These are phyloP conservation scores for Penicillium fuscoglaucum DNA, from an alignment of 2,329 filamentous ascomycete genomes.

Conservation along the genomic window DNA sequence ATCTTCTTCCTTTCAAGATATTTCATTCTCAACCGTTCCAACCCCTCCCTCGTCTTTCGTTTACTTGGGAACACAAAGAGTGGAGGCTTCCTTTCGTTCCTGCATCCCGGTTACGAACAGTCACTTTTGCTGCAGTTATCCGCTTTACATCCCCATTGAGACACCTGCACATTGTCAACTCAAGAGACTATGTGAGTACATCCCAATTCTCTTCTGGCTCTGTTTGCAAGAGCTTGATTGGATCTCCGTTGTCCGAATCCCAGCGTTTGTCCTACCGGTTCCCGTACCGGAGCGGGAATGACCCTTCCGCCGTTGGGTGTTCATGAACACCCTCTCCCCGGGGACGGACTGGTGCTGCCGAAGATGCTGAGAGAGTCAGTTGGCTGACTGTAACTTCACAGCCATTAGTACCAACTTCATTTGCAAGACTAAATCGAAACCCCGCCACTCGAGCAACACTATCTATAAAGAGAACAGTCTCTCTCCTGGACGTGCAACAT, in stretches of 20 bases:
- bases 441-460: not conserved
- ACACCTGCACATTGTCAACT: conserved; percentile 8
- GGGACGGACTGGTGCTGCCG: conserved; percentile 7
- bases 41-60: conserved; percentile 8
- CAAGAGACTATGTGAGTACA: conserved; percentile 16
- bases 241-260: conserved; percentile 5
- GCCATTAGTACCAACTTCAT: not conserved
- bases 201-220: not conserved
- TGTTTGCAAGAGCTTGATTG: conserved; percentile 21
- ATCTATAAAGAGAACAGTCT: conserved; percentile 14
- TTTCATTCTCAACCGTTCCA: conserved; percentile 11
- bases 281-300: conserved; percentile 6
- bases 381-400: conserved; percentile 10
- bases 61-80: conserved; percentile 1
- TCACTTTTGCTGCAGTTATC: conserved; percentile 21
- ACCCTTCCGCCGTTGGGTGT: conserved; percentile 9
- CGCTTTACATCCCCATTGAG: conserved; percentile 12
- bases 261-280: conserved; percentile 15
- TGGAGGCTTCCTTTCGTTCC: conserved; percentile 18
- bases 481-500: not conserved
- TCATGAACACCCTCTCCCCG: not conserved
- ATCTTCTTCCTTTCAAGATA: conserved; percentile 3
- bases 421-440: not conserved
- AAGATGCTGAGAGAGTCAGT: not conserved
- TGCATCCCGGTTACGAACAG: conserved; percentile 24